Evolutionary conservation across 2,329 filamentous ascomycete species (phyloP), one percentile per base, ranked within the genome.

Genomic region (Botrytis hyacinthi): DNA sequence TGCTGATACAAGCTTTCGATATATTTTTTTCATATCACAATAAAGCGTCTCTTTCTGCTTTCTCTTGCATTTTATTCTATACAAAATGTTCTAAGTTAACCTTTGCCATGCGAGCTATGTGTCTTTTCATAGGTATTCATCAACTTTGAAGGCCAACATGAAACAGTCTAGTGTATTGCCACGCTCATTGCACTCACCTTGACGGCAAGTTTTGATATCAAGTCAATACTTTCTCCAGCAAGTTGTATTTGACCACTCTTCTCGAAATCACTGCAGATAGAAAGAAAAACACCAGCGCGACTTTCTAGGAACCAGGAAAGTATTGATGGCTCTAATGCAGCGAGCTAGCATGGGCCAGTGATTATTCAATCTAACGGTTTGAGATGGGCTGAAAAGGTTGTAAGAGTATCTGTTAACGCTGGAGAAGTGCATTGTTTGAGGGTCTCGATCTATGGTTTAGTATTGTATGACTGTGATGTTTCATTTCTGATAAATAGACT

Each of bases 111-210:
- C 3, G 14, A 6, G 51, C 8, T 9, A n/a, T 57, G 26, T n/a
- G n/a, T 29, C 51, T 54, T 0, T 54, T 54, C 26, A n/a, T 1
- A 54, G 51, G 51, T 54, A 29, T 0, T 18, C 8, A 54, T 54
- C 14, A 18, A 12, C 26, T 1, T 29, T 29, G 8, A 7, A 29
- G 16, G 8, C 20, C 16, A 4, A 37, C 9, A 26, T 26, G 20
- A 37, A 5, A 0, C 4, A 35, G 10, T 0, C 6, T 7, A 14
- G 9, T 26, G 8, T 26, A 1, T 18, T 18, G n/a, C 20, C 32
- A 59, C 18, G 4, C 0, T 18, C 18, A 37, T 26, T 37, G 20
- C 22, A 1, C 12, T 37, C 9, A 22, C 2, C 20, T 20, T 35
- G 32, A 60, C 4, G 8, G 20, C 57, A 0, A 14, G 9, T 37